Evolutionary conservation across 768 basidiomycete genomes (phyloP).

Genomic region (Roridomyces roridus): DNA sequence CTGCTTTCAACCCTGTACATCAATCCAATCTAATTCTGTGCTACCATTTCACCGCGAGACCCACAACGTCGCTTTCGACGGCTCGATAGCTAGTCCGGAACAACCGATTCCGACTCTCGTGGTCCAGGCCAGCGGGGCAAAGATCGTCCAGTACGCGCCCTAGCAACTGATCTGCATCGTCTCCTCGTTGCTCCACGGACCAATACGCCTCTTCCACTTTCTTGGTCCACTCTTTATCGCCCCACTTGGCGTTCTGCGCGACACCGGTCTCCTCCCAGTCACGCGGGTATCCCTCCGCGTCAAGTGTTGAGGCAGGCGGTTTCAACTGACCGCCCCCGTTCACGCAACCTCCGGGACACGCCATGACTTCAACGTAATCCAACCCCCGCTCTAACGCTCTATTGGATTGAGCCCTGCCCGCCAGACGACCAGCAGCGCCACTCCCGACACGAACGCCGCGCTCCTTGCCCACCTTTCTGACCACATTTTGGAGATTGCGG

Average conservation of each 20-base stretch:
- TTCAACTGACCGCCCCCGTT: conserved; percentile 94
- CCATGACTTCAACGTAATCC: conserved; percentile 98
- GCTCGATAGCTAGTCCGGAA: conserved; percentile 85
- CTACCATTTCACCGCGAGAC: conserved; percentile 78
- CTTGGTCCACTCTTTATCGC: conserved; percentile 81
- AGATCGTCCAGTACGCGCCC: conserved; percentile 36
- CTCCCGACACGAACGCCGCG: conserved; percentile 73
- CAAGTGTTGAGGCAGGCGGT: conserved; percentile 31
- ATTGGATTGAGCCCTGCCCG: conserved; percentile 37
- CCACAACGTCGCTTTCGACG: conserved; percentile 85
- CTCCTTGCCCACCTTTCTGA: conserved; percentile 90
- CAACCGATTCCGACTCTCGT: conserved; percentile 45
- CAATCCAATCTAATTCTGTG: conserved; percentile 6
- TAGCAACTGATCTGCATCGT: conserved; percentile 42
- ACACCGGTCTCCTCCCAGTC: conserved; percentile 58
- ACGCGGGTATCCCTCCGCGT: conserved; percentile 72
- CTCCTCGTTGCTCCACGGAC: conserved; percentile 34
- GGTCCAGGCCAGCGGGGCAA: conserved; percentile 39
- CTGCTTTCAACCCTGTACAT: conserved; percentile 18
- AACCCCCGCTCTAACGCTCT: conserved; percentile 55
- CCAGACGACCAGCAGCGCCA: conserved; percentile 67
- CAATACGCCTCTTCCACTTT: conserved; percentile 87
- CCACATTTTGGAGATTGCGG: conserved; percentile 95
- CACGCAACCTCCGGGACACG: conserved; percentile 96
- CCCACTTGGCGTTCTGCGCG: conserved; percentile 72